Evolutionary conservation across 164 flowering plant genomes (phyloP), one percentile per base, ranked within the genome.

Genomic region (Liriodendron chinense): DNA sequence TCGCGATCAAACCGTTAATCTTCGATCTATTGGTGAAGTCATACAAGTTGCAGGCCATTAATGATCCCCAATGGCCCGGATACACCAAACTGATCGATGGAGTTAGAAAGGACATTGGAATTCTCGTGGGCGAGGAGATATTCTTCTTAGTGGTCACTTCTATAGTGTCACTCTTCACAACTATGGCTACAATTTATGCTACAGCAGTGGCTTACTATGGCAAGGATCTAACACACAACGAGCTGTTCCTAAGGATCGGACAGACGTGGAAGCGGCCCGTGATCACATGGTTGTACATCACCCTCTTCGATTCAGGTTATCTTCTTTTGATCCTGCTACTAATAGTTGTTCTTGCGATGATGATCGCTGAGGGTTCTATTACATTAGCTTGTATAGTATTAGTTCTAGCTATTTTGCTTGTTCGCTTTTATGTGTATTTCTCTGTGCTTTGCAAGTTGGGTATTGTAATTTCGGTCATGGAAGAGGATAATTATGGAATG

Each of bases 381-480:
- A 2, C 59, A 53, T 53, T 53, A 53, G 13, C 18, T 10, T 53
- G 13, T 16, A 3, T 16, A 16, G 10, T 9, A 2, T 1, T 53
- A 53, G 16, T 69, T 47, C 16, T 25, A 5, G 18, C 47, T 18
- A 0, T 66, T 7, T 25, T 66, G 13, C 28, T 66, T 28, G 20
- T 47, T 7, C 3, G 79, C 20, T 24, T 77, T 18, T 74, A 50
- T 34, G 3, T 69, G 9, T 75, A 79, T 48, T 47, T 81, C 34
- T 1, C 76, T 3, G 70, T 78, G 24, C 26, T 66, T 66, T 81
- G 80, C 81, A 72, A 13, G 7, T 53, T 81, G 72, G 56, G 84
- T 59, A 47, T 83, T 12, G 85, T 82, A 1, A 67, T 80, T 70
- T 83, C 85, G 0, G 83, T 84, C 2, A 10, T 82, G 1, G 87